These are phyloP conservation scores for Xerocomus nothofagi DNA, from an alignment of 1,284 basidiomycete genomes.

Conservation along the genomic window DNA sequence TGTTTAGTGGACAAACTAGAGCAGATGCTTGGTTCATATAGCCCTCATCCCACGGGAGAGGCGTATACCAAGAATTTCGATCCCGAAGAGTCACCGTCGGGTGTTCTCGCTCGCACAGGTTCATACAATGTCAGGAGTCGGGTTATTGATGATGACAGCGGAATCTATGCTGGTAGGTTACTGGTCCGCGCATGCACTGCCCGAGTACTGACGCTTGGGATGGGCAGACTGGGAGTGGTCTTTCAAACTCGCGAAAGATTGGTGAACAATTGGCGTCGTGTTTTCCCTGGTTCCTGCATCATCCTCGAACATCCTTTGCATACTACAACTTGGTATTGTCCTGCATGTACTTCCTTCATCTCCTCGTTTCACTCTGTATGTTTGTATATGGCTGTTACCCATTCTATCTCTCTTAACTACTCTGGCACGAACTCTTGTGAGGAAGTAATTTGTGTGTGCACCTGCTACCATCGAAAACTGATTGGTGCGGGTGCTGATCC, in stretches of 20 bases:
- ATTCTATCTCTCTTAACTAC: conserved; percentile 1
- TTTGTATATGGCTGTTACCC: conserved; percentile 15
- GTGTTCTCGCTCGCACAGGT: conserved; percentile 79
- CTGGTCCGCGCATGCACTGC: not conserved
- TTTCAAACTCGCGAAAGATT: conserved; percentile 83
- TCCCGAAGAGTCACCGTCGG: conserved; percentile 76
- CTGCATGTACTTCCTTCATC: conserved; percentile 30
- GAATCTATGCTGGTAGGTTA: conserved; percentile 68
- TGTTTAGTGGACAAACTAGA: conserved; percentile 80
- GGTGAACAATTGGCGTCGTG: conserved; percentile 43
- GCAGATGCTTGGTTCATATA: conserved; percentile 89
- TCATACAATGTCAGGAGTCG: conserved; percentile 76
- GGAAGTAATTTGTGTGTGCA: not conserved
- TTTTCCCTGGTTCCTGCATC: conserved; percentile 15
- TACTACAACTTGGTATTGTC: conserved; percentile 24
- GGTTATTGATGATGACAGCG: conserved; percentile 81
- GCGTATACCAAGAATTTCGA: conserved; percentile 72
- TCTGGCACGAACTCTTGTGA: not conserved
- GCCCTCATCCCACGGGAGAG: conserved; percentile 59
- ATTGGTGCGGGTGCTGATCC: no score
- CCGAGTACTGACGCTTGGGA: conserved; percentile 4
- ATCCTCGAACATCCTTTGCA: conserved; percentile 30
- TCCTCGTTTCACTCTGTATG: conserved; percentile 21
- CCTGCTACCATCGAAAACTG: no score
- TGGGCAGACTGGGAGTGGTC: conserved; percentile 76